Evolutionary conservation across 192 early-diverging fungal genomes (phyloP), one percentile per base, ranked within the genome.

Genomic region (Gaertneriomyces semiglobifer): DNA sequence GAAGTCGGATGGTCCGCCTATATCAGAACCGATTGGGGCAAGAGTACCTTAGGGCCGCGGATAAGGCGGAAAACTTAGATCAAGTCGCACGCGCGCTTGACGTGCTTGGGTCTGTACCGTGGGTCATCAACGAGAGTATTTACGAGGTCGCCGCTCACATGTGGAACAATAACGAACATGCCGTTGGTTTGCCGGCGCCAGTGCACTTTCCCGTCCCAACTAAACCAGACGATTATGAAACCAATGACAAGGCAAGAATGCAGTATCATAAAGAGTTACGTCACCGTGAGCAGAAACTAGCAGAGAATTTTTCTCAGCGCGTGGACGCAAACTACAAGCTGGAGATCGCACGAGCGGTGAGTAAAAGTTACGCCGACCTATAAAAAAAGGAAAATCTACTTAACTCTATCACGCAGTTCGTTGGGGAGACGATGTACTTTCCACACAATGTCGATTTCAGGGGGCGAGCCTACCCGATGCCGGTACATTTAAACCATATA

Each of bases 371-470:
- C n/a, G 11, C 39, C 46, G 1, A 1, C 7, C 33, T 52, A 11
- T 25, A 62, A 45, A n/a, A n/a, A n/a, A n/a, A 42, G 59, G 53
- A 16, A n/a, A 3, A 20, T 12, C 7, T 12, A 4, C 39, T 57
- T 9, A 16, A 33, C 50, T 62, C 0, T 65, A 25, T 38, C 58
- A 42, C 53, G 40, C 38, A 92, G 89, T 95, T 94, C 68, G 67
- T 93, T 39, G 87, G 90, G 63, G 81, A 92, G 52, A 84, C 84
- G 2, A 92, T 98, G 82, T 98, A 89, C 77, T 98, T 96, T 75
- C 96, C 96, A 14, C 96, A 98, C 77, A 95, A 94, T 70, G 71
- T 96, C 64, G 96, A 98, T 74, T 98, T 98, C 83, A 88, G 96
- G 54, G 96, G 96, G 20, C 90, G 96, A 60, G 94, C 96, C 5